phyloP scores from a whole-genome alignment of 179 eudicot species.

The Beta lomatogona region DNA sequence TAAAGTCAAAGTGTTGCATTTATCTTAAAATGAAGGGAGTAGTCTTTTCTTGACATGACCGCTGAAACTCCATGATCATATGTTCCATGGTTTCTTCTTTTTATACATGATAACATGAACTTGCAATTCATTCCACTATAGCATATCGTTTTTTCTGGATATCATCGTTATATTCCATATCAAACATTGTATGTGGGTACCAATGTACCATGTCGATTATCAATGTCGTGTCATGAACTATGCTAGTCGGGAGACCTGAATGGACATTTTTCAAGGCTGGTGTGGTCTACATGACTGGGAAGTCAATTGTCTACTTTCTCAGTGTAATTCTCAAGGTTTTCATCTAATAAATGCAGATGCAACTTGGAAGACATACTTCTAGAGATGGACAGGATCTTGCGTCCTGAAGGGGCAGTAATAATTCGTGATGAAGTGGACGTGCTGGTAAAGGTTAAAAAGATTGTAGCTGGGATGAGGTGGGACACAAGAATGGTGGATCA shows the following conservation, averaged over 20 bases:
- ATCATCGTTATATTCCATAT: neutral
- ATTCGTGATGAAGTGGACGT: slow-evolving; percentile 73
- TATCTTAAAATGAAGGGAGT: no score
- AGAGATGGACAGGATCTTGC: slow-evolving; percentile 82
- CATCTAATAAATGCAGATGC: slow-evolving; percentile 46
- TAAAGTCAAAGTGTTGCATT: no score
- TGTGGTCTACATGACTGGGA: neutral
- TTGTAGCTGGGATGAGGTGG: slow-evolving; percentile 75
- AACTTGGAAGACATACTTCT: slow-evolving; percentile 68
- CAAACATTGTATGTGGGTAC: neutral
- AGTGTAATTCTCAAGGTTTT: neutral
- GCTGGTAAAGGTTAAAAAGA: slow-evolving; percentile 64
- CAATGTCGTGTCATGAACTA: neutral
- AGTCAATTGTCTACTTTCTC: neutral
- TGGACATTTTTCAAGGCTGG: neutral
- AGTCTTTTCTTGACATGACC: slow-evolving; percentile 2
- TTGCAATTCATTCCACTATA: neutral
- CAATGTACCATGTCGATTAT: neutral
- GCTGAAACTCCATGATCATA: neutral
- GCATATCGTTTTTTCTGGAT: neutral
- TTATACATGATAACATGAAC: neutral
- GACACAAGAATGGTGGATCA: slow-evolving; percentile 72
- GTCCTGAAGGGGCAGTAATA: slow-evolving; percentile 90
- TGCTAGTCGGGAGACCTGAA: neutral
- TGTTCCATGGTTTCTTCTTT: neutral